phyloP scores from a whole-genome alignment of 169 alveolate species.

The Plasmodium ovale region DNA sequence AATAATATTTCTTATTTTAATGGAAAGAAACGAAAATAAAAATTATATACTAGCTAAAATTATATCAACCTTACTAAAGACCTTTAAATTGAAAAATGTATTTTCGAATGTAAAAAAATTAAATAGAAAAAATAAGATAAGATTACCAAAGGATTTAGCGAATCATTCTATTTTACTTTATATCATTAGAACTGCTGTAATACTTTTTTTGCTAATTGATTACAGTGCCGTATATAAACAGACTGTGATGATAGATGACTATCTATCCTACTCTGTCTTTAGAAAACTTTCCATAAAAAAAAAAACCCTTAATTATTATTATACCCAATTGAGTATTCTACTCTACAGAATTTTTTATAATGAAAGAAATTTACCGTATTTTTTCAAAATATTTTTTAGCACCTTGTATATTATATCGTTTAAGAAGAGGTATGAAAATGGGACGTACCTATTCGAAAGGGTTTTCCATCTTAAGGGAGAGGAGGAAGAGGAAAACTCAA shows the following conservation, averaged over 20 bases:
- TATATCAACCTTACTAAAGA: slow-evolving; percentile 32
- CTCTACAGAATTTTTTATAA: slow-evolving; percentile 52
- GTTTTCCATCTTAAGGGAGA: slow-evolving; percentile 19
- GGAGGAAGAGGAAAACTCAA: background rate
- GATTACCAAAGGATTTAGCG: slow-evolving; percentile 18
- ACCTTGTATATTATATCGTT: slow-evolving; percentile 63
- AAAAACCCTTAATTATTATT: slow-evolving; percentile 42
- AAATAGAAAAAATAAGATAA: slow-evolving; percentile 47
- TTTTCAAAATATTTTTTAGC: slow-evolving; percentile 70
- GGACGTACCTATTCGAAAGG: slow-evolving; percentile 40
- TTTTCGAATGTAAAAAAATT: slow-evolving; percentile 22
- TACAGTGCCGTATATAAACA: slow-evolving; percentile 29
- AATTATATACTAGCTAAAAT: slow-evolving; percentile 58
- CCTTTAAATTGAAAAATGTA: slow-evolving; percentile 27
- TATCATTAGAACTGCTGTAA: slow-evolving; percentile 48
- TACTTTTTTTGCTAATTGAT: slow-evolving; percentile 59
- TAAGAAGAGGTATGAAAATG: slow-evolving; percentile 29
- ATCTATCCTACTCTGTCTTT: slow-evolving; percentile 20
- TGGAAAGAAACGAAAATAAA: slow-evolving; percentile 33
- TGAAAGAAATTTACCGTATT: slow-evolving; percentile 65
- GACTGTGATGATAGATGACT: slow-evolving; percentile 9
- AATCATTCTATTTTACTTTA: slow-evolving; percentile 56
- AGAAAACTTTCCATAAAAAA: slow-evolving; percentile 47
- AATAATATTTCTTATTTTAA: slow-evolving; percentile 27
- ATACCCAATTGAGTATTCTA: slow-evolving; percentile 65